Conservation (phyloP, 768 basidiomycete genomes). For the Boletus rubropictus region DNA sequence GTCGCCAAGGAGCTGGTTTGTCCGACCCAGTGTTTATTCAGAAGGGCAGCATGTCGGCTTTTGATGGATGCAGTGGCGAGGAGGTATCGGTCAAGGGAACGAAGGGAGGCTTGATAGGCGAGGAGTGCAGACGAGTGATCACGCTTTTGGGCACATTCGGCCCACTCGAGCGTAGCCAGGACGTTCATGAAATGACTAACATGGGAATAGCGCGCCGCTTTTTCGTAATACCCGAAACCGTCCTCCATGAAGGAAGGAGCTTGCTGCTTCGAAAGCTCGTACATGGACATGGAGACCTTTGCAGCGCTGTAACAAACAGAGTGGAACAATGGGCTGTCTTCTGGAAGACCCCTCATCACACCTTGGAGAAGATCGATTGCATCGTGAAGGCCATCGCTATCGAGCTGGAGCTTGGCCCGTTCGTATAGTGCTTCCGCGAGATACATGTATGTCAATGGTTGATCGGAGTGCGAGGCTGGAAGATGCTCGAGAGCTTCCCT, state of each 20-base stretch:
- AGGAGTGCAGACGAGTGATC: conserved; percentile 17
- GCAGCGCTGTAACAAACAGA: neutral
- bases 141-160: neutral
- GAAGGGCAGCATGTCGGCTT: conserved; percentile 11
- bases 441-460: neutral
- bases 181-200: conserved; percentile 8
- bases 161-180: conserved; percentile 13
- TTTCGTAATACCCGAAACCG: conserved; percentile 8
- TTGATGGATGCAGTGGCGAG: conserved; percentile 16
- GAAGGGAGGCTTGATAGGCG: conserved; percentile 20
- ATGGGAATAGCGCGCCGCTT: conserved; percentile 10
- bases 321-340: conserved; percentile 1
- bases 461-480: conserved; percentile 13
- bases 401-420: neutral
- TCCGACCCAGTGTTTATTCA: neutral
- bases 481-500: conserved; percentile 2
- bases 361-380: neutral
- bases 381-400: neutral
- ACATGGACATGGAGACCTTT: neutral
- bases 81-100: conserved; percentile 16
- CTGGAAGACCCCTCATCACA: conserved; percentile 2
- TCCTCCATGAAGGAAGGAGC: conserved; percentile 8
- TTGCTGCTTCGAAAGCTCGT: neutral
- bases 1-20: conserved; percentile 12
- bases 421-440: conserved; percentile 3